Percentiles rank a stretch among this genome's conserved stretches.
Evolutionary conservation across 768 basidiomycete species (phyloP).

Genomic region (Lentinus tigrinus): DNA sequence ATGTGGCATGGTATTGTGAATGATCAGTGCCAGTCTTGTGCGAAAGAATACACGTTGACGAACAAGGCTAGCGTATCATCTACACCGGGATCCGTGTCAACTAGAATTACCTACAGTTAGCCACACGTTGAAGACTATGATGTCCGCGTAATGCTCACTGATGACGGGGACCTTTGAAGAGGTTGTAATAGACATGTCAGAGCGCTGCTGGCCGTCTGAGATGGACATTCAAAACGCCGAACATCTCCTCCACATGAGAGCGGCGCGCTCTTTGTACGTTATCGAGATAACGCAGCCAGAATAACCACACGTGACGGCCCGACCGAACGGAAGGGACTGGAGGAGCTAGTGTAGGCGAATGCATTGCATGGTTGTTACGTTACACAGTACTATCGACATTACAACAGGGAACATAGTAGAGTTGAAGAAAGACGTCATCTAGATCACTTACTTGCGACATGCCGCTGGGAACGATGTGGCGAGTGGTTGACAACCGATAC

Average conservation of each 20-base stretch:
- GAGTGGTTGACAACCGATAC: too few relatives aligned
- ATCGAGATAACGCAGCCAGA: background rate
- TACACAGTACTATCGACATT: background rate
- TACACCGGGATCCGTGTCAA: slow-evolving; percentile 86
- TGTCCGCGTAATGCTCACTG: slow-evolving; percentile 46
- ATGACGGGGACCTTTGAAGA: slow-evolving; percentile 55
- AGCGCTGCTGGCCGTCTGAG: background rate
- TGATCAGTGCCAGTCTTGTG: slow-evolving; percentile 1
- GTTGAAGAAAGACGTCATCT: background rate
- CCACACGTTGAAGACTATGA: background rate
- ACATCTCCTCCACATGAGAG: too few relatives aligned
- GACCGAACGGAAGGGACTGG: background rate
- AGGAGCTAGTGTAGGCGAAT: background rate
- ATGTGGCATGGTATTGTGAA: too few relatives aligned
- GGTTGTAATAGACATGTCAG: background rate
- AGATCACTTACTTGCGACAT: too few relatives aligned
- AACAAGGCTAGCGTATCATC: slow-evolving; percentile 82
- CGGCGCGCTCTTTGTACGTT: too few relatives aligned
- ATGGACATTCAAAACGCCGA: background rate
- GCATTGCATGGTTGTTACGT: too few relatives aligned
- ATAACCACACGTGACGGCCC: background rate
- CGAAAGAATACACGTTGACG: slow-evolving; percentile 22
- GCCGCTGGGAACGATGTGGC: too few relatives aligned
- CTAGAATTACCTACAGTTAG: slow-evolving; percentile 34
- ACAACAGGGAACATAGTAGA: background rate